These are phyloP conservation scores for Immersiella caudata DNA, from an alignment of 495 filamentous ascomycete species.

Conservation along the genomic window DNA sequence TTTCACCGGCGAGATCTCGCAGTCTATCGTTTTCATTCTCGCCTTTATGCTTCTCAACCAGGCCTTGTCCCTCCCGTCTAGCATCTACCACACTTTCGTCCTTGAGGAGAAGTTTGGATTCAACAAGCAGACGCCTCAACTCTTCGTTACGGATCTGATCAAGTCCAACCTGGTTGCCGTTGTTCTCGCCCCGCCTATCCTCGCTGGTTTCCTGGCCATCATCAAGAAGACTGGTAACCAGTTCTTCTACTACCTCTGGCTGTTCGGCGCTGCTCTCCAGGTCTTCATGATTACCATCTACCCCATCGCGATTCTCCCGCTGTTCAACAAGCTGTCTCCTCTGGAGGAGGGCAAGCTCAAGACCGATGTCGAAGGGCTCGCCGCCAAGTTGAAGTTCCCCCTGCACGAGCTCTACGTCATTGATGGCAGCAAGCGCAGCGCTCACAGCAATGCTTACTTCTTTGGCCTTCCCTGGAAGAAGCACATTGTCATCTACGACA, in stretches of 20 bases:
- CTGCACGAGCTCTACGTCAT: conserved; percentile 91
- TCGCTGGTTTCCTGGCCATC: conserved; percentile 87
- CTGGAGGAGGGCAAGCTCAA: conserved; percentile 85
- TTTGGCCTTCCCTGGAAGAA: conserved; percentile 99
- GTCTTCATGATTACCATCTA: conserved; percentile 95
- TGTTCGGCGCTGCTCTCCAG: conserved; percentile 85
- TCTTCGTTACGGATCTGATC: conserved; percentile 89
- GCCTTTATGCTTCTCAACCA: conserved; percentile 80
- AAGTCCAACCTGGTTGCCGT: conserved; percentile 84
- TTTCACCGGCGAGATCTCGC: conserved; percentile 90
- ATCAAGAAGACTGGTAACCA: conserved; percentile 85
- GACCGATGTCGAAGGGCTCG: conserved; percentile 82
- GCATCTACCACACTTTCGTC: conserved; percentile 91
- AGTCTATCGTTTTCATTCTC: conserved; percentile 90
- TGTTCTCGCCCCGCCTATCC: conserved; percentile 79
- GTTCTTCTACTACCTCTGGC: conserved; percentile 98
- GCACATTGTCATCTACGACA: conserved; percentile 99
- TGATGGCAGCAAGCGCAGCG: conserved; percentile 94
- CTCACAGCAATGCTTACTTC: conserved; percentile 98
- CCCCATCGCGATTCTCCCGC: conserved; percentile 86
- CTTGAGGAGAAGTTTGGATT: conserved; percentile 97
- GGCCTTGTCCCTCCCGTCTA: conserved; percentile 74
- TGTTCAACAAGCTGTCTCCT: conserved; percentile 98
- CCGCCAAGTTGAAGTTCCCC: conserved; percentile 84
- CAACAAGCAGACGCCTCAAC: conserved; percentile 91